Evolutionary conservation across 108 stramenopile genomes (phyloP), one percentile per base, ranked within the genome.

Genomic region (Conticribra weissflogii): DNA sequence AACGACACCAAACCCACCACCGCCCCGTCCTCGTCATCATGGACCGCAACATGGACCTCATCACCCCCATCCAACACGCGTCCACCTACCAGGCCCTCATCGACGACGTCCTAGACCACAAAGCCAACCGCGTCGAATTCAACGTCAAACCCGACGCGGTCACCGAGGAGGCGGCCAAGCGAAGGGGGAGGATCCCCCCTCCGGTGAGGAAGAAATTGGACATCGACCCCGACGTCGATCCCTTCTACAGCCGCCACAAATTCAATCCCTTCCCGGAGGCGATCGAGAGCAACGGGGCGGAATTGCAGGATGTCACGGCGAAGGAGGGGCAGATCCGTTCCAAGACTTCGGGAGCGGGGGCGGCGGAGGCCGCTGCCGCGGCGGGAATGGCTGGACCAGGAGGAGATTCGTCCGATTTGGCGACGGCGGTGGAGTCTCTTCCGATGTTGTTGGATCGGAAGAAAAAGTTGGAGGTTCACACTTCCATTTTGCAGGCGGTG

Each of bases 81-180:
- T 93, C 94, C 30, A 95, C 97, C 2, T 99, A 98, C 76, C 97
- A 98, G 80, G 96, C 97, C 12, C 81, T 99, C 45, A 90, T 99
- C 47, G 96, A 96, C 71, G 98, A 99, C 78, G 82, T 99, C 51
- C 68, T 98, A 56, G 83, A 80, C 23, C 95, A 96, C 79, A 80
- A 78, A 33, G 85, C 93, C 50, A 98, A 98, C 62, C 92, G 96
- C 8, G 98, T 98, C 0, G 91, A 92, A 74, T 91, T 95, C 64
- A 81, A 79, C 31, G 90, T 89, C 34, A 48, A 70, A 4, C 59
- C 54, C 22, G 71, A 54, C 15, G 33, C 28, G 1, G 83, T 54
- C 19, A 78, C 75, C 21, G 67, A 48, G 49, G 76, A 24, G 18
- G 66, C 62, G 22, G 78, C 69, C 41, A 83, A 84, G 25, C 29